A percentile compares a stretch with the other conserved stretches of the same genome.
These are phyloP conservation scores for Calendula officinalis DNA, from an alignment of 129 eudicot genomes.

Conservation along the genomic window DNA sequence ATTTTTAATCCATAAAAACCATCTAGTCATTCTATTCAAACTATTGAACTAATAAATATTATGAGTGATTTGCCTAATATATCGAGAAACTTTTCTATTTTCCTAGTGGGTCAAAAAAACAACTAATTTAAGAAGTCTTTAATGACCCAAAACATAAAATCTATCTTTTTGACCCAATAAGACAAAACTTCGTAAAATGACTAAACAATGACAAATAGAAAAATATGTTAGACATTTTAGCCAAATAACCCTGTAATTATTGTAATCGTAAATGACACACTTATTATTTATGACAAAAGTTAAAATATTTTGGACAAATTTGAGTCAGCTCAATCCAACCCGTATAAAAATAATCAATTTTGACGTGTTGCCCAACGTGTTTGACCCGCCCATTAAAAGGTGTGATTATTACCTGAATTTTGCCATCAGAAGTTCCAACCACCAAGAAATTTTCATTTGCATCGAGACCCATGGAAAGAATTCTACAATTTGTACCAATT, in stretches of 20 bases:
- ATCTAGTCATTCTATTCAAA: background rate
- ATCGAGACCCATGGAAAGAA: constrained; percentile 65
- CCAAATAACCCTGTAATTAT: background rate
- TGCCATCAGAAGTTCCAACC: constrained; percentile 79
- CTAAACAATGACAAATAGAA: no score
- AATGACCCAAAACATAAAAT: no score
- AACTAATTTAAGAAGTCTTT: no score
- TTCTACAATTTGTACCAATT: constrained; percentile 45
- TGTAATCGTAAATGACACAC: background rate
- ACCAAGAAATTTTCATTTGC: constrained; percentile 52
- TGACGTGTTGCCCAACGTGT: background rate
- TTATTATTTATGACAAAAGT: background rate
- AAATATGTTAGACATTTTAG: no score
- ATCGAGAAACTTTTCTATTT: no score
- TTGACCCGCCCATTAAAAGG: background rate
- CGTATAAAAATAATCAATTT: background rate
- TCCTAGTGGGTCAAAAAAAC: no score
- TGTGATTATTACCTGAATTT: constrained; percentile 54
- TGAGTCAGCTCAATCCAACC: background rate
- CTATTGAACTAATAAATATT: no score
- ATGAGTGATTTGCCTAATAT: no score
- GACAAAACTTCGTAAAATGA: no score
- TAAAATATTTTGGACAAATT: background rate
- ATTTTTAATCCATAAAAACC: background rate
- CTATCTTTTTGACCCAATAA: no score